Evolutionary conservation across 768 basidiomycete species (phyloP).

Genomic region (Boletus eberwhitei): DNA sequence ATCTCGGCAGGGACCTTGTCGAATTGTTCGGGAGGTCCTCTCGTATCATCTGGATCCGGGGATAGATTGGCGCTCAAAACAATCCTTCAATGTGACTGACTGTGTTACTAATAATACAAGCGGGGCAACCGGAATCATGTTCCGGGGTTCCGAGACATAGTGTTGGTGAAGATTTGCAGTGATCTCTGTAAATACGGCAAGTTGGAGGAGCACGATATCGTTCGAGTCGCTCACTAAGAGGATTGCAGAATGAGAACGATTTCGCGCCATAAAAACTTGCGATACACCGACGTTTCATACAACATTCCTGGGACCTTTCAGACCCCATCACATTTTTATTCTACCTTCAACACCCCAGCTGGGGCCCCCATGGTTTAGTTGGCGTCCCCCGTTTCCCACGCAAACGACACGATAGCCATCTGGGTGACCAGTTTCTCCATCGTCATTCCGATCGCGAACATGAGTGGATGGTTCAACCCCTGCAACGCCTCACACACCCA

Average conservation of each 20-base stretch:
- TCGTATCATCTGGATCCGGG: too few relatives aligned
- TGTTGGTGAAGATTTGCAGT: not conserved
- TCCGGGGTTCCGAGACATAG: too few relatives aligned
- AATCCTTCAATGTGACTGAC: too few relatives aligned
- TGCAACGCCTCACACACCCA: slow-evolving; percentile 7
- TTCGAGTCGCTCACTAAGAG: not conserved
- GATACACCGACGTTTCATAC: not conserved
- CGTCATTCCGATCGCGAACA: not conserved
- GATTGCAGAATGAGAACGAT: not conserved
- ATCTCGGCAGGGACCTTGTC: not conserved
- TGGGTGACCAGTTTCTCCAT: not conserved
- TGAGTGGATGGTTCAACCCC: slow-evolving; percentile 1
- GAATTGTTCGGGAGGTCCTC: not conserved
- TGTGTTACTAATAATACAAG: too few relatives aligned
- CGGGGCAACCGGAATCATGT: too few relatives aligned
- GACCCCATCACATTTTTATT: not conserved
- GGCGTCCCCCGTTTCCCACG: not conserved
- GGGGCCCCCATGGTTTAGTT: not conserved
- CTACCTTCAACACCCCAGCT: not conserved
- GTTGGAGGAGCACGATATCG: not conserved
- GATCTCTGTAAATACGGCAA: not conserved
- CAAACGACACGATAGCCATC: slow-evolving; percentile 7
- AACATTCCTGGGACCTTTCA: not conserved
- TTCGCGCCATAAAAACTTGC: not conserved
- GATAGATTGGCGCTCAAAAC: not conserved